These are phyloP conservation scores for Logfia minima DNA, from an alignment of 129 eudicot species.

Conservation along the genomic window DNA sequence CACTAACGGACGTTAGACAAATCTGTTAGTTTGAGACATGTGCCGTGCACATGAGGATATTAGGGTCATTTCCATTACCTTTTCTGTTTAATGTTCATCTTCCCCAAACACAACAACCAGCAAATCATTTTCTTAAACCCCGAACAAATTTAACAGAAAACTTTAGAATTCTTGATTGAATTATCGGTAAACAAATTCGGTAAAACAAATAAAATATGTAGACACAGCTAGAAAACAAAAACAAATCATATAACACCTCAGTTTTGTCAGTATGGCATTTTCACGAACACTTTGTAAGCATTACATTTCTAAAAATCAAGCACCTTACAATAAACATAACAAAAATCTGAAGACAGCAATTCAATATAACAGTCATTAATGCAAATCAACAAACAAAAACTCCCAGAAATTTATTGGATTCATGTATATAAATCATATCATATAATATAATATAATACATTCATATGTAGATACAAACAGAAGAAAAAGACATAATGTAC, in stretches of 20 bases:
- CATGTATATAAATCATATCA: not conserved
- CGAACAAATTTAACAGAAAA: too few species aligned
- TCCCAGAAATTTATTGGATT: not conserved
- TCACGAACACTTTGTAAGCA: constrained; percentile 38
- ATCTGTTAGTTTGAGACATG: too few species aligned
- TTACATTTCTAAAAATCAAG: constrained; percentile 8
- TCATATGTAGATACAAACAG: constrained; percentile 21
- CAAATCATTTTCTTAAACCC: too few species aligned
- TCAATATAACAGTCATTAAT: constrained; percentile 6
- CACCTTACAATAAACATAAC: constrained; percentile 23
- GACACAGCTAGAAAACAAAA: constrained; percentile 2
- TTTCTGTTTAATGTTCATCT: too few species aligned
- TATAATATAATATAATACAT: constrained; percentile 17
- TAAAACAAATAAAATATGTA: constrained; percentile 18
- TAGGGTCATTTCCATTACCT: too few species aligned
- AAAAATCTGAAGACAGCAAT: not conserved
- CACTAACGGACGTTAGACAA: too few species aligned
- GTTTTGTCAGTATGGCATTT: constrained; percentile 12
- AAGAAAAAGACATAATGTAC: constrained; percentile 22
- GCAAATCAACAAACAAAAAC: constrained; percentile 4
- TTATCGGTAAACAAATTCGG: too few species aligned
- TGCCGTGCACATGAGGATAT: too few species aligned
- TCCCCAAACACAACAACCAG: too few species aligned
- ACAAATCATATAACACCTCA: not conserved
- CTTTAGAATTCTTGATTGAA: too few species aligned